Base-by-base conservation (phyloP, 2,329 filamentous ascomycete species). In the Purpureocillium takamizusanense region DNA sequence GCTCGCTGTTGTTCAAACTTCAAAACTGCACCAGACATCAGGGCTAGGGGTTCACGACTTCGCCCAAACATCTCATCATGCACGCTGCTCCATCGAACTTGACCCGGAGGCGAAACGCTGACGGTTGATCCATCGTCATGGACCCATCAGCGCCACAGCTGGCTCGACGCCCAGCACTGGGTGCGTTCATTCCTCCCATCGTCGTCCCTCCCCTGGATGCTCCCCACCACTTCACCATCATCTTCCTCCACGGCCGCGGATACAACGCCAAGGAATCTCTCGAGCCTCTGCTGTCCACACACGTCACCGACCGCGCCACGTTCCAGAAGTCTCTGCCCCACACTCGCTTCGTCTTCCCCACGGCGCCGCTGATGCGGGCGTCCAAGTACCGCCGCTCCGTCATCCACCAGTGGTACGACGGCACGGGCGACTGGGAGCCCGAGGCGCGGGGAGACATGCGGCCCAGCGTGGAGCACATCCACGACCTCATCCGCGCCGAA, bases 211-310 rank as follows among this genome's bases (percentile, higher is more conserved):
- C 56, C 4, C 38, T 54, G 2, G 41, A 43, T 0, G 30, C 39
- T 5, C 48, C 50, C 1, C 70, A 72, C 46, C 55, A 45, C n/a
- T 53, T 64, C 37, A 70, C 67, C 18, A 46, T 73, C 39, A 60
- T 74, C 41, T 50, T 72, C 37, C 62, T 74, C 5, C 70, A 74
- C 41, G 69, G 69, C 28, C 66, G 68, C 7, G 69, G 69, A n/a
- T 63, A 55, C 30, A 62, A 51, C 36, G 64, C 60, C 1, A 30
- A 49, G 6, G 59, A 56, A 25, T 74, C 73, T 35, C 59, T 56
- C 10, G 45, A 52, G 0, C 52, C 56, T 1, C 49, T 74, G 3
- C 56, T 73, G 5, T 42, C 54, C 5, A 46, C 48, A 4, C 36
- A 45, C 13, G 39, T 57, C 34, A 12, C 38, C 15, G 15, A 29